phyloP scores from a whole-genome alignment of 441 rosid genomes.

The Euphorbia celastroides region DNA sequence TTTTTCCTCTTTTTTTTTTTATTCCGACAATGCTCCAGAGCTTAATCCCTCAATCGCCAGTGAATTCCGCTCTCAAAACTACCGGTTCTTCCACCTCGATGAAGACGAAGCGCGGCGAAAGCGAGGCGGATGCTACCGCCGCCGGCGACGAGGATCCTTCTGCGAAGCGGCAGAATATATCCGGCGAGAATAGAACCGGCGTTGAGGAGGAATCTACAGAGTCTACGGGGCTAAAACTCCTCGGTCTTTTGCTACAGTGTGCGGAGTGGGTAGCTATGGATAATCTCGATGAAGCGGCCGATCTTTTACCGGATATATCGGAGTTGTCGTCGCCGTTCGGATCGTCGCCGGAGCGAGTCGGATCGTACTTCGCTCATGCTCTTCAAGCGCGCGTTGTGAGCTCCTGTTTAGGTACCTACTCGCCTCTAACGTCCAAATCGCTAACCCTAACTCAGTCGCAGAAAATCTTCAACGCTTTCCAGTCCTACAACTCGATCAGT shows the following conservation, averaged over 20 bases:
- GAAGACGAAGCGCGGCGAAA: conserved; percentile 50
- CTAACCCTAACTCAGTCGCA: conserved; percentile 55
- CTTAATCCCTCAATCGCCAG: conserved; percentile 35
- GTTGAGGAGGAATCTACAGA: conserved; percentile 29
- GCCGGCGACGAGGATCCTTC: conserved; percentile 22
- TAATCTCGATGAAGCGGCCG: conserved; percentile 58
- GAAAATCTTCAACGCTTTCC: conserved; percentile 89
- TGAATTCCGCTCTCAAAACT: conserved; percentile 20
- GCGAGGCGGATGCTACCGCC: conserved; percentile 23
- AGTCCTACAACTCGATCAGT: conserved; percentile 90
- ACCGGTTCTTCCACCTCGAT: conserved; percentile 32
- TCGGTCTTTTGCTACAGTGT: conserved; percentile 73
- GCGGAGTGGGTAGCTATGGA: conserved; percentile 80
- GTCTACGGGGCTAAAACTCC: conserved; percentile 49
- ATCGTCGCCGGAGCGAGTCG: conserved; percentile 80
- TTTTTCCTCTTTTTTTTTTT: conserved; percentile 35
- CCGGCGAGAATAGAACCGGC: conserved; percentile 18
- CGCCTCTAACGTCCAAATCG: conserved; percentile 64
- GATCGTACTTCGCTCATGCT: conserved; percentile 81
- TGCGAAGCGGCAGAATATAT: conserved; percentile 22
- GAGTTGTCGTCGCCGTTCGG: conserved; percentile 76
- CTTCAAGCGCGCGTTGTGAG: conserved; percentile 75
- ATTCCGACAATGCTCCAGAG: conserved; percentile 65
- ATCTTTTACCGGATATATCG: conserved; percentile 63
- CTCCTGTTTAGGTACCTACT: conserved; percentile 81